phyloP scores from a whole-genome alignment of 352 stramenopile species.

The Globisporangium parvum region DNA sequence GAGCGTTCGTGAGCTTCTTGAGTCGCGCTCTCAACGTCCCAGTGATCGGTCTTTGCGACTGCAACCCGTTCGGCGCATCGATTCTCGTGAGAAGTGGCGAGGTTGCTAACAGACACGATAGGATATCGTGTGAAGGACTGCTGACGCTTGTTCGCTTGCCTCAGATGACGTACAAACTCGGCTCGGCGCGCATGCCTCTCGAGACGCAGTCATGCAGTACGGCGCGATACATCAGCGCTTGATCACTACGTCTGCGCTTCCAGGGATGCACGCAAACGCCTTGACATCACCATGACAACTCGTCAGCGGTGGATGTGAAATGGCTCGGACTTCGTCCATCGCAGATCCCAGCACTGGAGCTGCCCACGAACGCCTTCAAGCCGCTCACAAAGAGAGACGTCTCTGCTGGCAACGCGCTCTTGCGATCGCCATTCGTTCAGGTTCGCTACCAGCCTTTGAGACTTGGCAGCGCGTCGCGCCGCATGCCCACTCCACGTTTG shows the following conservation, averaged over 20 bases:
- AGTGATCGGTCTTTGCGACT: constrained; percentile 91
- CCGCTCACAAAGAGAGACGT: constrained; percentile 50
- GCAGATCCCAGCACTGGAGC: constrained; percentile 40
- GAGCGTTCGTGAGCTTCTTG: constrained; percentile 84
- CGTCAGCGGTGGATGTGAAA: constrained; percentile 70
- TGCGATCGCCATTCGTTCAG: constrained; percentile 54
- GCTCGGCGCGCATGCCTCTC: constrained; percentile 78
- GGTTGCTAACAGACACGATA: not conserved
- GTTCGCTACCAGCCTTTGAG: constrained; percentile 14
- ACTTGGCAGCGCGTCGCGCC: not conserved
- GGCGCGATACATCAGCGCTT: not conserved
- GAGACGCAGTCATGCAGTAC: constrained; percentile 58
- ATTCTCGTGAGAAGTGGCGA: constrained; percentile 66
- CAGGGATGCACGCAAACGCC: too few species aligned
- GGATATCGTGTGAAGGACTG: not conserved
- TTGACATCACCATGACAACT: not conserved
- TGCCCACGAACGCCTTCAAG: constrained; percentile 56
- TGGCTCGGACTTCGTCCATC: constrained; percentile 91
- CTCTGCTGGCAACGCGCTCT: constrained; percentile 31
- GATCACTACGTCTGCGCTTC: not conserved
- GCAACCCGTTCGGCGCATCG: constrained; percentile 92
- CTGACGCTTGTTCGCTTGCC: not conserved
- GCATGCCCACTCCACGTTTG: not conserved
- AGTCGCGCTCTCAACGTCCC: constrained; percentile 70
- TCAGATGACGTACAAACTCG: constrained; percentile 88